phyloP scores from a whole-genome alignment of 106 monocot genomes.

The Acorus calamus region DNA sequence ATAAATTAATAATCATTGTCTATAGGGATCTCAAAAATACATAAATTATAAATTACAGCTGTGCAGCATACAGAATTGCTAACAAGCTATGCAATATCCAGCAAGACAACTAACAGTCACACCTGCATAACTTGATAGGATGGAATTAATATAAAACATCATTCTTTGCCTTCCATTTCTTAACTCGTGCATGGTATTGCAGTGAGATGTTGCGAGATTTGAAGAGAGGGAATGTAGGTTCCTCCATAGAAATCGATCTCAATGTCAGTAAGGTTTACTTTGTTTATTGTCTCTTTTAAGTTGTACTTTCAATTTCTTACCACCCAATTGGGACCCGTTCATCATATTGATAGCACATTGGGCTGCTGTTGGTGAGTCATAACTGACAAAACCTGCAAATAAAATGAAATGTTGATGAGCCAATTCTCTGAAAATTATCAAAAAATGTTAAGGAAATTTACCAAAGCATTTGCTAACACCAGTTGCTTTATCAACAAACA shows the following conservation, averaged over 20 bases:
- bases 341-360: slow-evolving; percentile 69
- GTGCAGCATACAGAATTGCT: slow-evolving; percentile 30
- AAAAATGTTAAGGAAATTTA: slow-evolving; percentile 17
- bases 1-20: slow-evolving; percentile 4
- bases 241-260: neutral
- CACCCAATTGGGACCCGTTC: slow-evolving; percentile 83
- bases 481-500: slow-evolving; percentile 90
- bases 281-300: slow-evolving; percentile 94
- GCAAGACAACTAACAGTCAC: slow-evolving; percentile 27
- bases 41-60: slow-evolving; percentile 46
- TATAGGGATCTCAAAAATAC: slow-evolving; percentile 36
- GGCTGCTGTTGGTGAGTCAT: slow-evolving; percentile 70
- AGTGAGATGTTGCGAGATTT: too few relatives aligned
- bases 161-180: slow-evolving; percentile 6
- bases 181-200: too few relatives aligned
- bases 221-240: slow-evolving; percentile 6
- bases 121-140: slow-evolving; percentile 20
- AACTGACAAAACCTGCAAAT: slow-evolving; percentile 91
- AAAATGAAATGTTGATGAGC: neutral
- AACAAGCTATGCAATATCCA: slow-evolving; percentile 31
- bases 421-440: neutral
- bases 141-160: slow-evolving; percentile 11
- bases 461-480: slow-evolving; percentile 98
- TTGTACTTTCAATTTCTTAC: slow-evolving; percentile 96
- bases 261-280: slow-evolving; percentile 55